Base-by-base conservation (phyloP, 108 stramenopile genomes). In the Fistulifera pelliculosa region DNA sequence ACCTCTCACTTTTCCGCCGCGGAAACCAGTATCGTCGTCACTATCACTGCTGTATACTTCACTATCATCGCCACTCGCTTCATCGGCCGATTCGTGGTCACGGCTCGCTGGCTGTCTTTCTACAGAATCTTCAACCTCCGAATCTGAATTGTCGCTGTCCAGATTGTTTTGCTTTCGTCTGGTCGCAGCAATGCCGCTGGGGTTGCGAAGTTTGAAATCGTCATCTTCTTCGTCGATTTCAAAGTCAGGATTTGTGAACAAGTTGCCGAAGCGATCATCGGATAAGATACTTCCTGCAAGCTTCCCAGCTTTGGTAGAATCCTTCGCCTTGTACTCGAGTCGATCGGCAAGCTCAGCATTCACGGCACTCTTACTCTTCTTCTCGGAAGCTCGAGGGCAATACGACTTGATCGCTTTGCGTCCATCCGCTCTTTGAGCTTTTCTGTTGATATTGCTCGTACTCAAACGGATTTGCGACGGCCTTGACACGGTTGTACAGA, bases 381-480 rank as follows among this genome's bases (percentile, higher is more conserved):
- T 66, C 16, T 64, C 69, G 31, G 28, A 39, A 5, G 17, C 5
- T 58, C 79, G 71, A 16, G 92, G 74, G 85, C 77, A 62, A 93
- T 85, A 41, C 93, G 58, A 69, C 94, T 86, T 26, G 84, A 65
- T 41, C 93, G 72, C 64, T 89, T 84, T 61, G 95, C 89, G 62
- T 94, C 86, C 79, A 92, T 56, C 24, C 82, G 57, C 56, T 94
- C 83, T 62, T 84, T 87, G 61, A 98, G 76, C 64, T 93, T 94
- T 87, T 75, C 60, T 90, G 87, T 2, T 92, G 84, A 56, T 94
- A 97, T 61, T 95, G 94, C 70, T 95, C 95, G 69, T 95, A 97
- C 57, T 94, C 98, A 53, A 93, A 94, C 41, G 98, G 98, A 62
- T 95, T 90, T 31, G 93, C 87, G 16, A 97, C 95, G 25, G 96